Percentiles rank a stretch among this genome's conserved stretches.
These are phyloP conservation scores for Spencermartinsiella ligniputridi DNA, from an alignment of 1,139 yeast genomes.

Conservation along the genomic window DNA sequence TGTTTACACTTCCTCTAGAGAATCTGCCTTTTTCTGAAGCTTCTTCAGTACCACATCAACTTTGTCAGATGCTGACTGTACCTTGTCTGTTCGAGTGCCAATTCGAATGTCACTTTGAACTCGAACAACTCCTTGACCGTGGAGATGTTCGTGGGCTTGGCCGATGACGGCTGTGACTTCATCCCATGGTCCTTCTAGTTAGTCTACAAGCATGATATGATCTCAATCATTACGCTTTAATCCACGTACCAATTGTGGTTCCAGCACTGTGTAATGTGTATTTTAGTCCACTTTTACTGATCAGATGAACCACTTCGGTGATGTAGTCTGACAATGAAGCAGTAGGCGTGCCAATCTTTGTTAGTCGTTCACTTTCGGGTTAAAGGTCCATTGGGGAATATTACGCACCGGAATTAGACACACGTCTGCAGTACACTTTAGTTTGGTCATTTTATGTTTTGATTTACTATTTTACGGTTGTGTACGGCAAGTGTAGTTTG, in stretches of 20 bases:
- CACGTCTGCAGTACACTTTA: slow-evolving; percentile 74
- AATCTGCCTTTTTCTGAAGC: slow-evolving; percentile 9
- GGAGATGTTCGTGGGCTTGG: slow-evolving; percentile 68
- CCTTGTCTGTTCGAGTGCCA: slow-evolving; percentile 51
- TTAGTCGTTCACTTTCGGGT: not conserved
- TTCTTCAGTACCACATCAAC: slow-evolving; percentile 26
- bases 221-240: not conserved
- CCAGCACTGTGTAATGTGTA: slow-evolving; percentile 85
- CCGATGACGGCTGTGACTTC: slow-evolving; percentile 79
- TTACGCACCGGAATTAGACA: slow-evolving; percentile 67
- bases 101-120: slow-evolving; percentile 82
- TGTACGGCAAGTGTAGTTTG: too few relatives aligned
- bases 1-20: too few relatives aligned
- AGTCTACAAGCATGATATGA: not conserved
- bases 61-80: slow-evolving; percentile 32
- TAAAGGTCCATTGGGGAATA: not conserved
- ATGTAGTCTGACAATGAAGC: slow-evolving; percentile 81
- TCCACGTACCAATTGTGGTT: slow-evolving; percentile 55
- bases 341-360: slow-evolving; percentile 65
- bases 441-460: slow-evolving; percentile 43
- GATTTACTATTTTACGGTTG: too few relatives aligned
- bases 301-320: slow-evolving; percentile 59
- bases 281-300: slow-evolving; percentile 56
- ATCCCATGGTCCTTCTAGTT: slow-evolving; percentile 80
- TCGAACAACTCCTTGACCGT: slow-evolving; percentile 63